phyloP scores from a whole-genome alignment of 2,329 filamentous ascomycete species.

The Penicillium verrucosum region DNA sequence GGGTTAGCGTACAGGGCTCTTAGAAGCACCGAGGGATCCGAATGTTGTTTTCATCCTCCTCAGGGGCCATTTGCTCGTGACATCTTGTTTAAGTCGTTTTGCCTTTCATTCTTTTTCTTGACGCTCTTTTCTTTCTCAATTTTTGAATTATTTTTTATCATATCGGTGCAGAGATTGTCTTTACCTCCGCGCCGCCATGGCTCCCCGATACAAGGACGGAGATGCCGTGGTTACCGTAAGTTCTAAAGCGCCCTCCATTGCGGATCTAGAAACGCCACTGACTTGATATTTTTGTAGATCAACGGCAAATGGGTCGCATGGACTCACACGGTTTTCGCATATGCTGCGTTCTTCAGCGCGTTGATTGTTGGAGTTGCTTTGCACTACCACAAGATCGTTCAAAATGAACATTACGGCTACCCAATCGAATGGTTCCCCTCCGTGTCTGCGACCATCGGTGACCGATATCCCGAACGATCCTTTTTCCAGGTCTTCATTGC shows the following conservation, averaged over 20 bases:
- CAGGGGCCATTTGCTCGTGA: conserved; percentile 29
- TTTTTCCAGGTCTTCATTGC: conserved; percentile 98
- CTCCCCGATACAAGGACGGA: conserved; percentile 60
- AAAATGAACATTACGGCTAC: conserved; percentile 95
- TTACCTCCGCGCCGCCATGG: conserved; percentile 47
- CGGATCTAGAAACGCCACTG: conserved; percentile 24
- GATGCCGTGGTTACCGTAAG: conserved; percentile 60
- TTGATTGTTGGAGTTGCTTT: conserved; percentile 74
- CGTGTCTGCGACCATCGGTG: conserved; percentile 93
- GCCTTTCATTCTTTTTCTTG: conserved; percentile 27
- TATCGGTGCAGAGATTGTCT: conserved; percentile 17
- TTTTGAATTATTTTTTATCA: conserved; percentile 5
- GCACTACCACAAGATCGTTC: conserved; percentile 94
- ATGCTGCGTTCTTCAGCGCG: conserved; percentile 79
- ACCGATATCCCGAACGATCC: conserved; percentile 92
- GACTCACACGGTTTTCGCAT: conserved; percentile 79
- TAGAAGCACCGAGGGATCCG: conserved; percentile 23
- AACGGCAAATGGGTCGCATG: conserved; percentile 90
- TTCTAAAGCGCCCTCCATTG: conserved; percentile 14
- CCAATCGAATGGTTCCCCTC: conserved; percentile 96
- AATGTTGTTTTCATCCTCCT: conserved; percentile 25
- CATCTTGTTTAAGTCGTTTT: conserved; percentile 18
- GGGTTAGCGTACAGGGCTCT: conserved; percentile 17
- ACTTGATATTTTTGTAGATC: conserved; percentile 49
- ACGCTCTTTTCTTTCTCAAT: conserved; percentile 14